Evolutionary conservation across 768 basidiomycete genomes (phyloP).

Genomic region (Lentinula aciculospora): DNA sequence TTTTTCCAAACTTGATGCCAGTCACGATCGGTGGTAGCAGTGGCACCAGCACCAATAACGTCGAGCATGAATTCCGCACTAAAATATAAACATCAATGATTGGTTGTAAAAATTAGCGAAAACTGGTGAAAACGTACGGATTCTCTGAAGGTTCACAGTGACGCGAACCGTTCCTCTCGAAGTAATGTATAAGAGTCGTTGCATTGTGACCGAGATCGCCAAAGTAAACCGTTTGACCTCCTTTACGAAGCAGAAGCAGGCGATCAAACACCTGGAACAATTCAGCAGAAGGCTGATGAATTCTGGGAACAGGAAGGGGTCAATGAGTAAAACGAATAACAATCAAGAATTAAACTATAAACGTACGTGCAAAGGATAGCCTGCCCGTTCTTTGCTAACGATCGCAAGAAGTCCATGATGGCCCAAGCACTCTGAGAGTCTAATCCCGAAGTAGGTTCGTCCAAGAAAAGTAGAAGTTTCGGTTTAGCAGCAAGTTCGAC

Average conservation of each 20-base stretch:
- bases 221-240: constrained; percentile 74
- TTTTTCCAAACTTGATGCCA: constrained; percentile 58
- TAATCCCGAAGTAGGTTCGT: constrained; percentile 80
- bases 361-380: constrained; percentile 86
- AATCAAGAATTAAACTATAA: not conserved
- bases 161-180: constrained; percentile 62
- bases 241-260: constrained; percentile 68
- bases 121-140: constrained; percentile 41
- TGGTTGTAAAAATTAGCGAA: not conserved
- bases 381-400: constrained; percentile 76
- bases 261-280: constrained; percentile 82
- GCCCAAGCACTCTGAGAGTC: constrained; percentile 88
- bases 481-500: constrained; percentile 89
- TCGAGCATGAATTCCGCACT: constrained; percentile 65
- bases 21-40: constrained; percentile 44
- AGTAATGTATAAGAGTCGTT: constrained; percentile 64
- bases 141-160: constrained; percentile 64
- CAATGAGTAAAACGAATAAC: too few species aligned
- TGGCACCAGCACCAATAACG: constrained; percentile 71
- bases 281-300: constrained; percentile 73
- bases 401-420: constrained; percentile 67
- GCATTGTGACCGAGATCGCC: constrained; percentile 66
- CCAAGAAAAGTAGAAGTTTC: constrained; percentile 75
- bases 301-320: constrained; percentile 10
- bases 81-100: constrained; percentile 4